Conservation (phyloP, 768 basidiomycete species). For the Amanita pallidorosea region DNA sequence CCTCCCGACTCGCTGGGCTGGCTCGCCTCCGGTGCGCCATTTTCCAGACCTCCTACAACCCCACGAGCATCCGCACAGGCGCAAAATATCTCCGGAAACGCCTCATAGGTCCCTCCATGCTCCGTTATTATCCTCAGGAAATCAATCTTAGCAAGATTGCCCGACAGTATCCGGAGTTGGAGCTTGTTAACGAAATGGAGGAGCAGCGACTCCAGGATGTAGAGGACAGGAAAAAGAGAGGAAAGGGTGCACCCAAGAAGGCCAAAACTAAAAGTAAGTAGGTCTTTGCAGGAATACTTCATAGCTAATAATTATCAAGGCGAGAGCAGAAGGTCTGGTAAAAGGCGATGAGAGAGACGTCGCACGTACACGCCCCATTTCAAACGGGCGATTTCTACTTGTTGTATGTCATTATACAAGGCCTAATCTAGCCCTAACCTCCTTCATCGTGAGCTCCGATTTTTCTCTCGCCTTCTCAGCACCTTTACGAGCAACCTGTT, state of each 20-base stretch:
- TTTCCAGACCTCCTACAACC: conserved; percentile 87
- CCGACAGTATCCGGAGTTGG: conserved; percentile 41
- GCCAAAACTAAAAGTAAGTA: conserved; percentile 55
- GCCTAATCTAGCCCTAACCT: conserved; percentile 64
- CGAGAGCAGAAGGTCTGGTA: conserved; percentile 5
- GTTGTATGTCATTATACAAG: conserved; percentile 10
- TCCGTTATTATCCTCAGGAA: conserved; percentile 68
- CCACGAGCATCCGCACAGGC: conserved; percentile 69
- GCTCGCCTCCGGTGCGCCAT: conserved; percentile 56
- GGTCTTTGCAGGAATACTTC: not conserved
- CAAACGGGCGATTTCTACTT: not conserved
- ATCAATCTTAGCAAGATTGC: conserved; percentile 44
- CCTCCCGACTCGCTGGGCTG: conserved; percentile 49
- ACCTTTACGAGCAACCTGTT: conserved; percentile 52
- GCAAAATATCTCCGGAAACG: conserved; percentile 83
- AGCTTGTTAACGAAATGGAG: conserved; percentile 57
- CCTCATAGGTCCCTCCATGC: conserved; percentile 79
- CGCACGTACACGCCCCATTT: not conserved
- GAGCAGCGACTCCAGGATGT: conserved; percentile 60
- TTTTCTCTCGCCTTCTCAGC: conserved; percentile 46
- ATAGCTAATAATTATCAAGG: not conserved
- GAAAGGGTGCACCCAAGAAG: conserved; percentile 79
- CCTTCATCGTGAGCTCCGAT: conserved; percentile 53
- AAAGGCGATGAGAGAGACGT: conserved; percentile 3
- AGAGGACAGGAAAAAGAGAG: conserved; percentile 56